Evolutionary conservation across 352 stramenopile species (phyloP), one percentile per base, ranked within the genome.

Genomic region (Phytophthora crassamura): DNA sequence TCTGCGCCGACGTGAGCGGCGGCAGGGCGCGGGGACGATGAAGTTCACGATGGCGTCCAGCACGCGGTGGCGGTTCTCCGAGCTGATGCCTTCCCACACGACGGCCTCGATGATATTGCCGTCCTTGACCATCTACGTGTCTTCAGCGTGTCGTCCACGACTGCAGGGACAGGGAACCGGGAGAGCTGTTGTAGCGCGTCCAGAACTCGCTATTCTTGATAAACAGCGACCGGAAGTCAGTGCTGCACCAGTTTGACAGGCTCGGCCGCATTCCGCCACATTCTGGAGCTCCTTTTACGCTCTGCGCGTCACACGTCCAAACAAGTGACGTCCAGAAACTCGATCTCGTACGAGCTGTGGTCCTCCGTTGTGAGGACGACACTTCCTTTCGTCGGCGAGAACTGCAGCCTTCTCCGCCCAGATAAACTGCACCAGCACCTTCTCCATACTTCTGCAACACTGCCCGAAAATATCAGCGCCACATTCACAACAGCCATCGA

Each of bases 51-150:
- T 93, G 1, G 71, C 71, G 41, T 91, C 84, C 7, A 94, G 61
- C 18, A 95, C 72, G 15, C 78, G 63, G 54, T 94, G 84, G 55
- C 88, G 88, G 35, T 80, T 86, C 46, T 93, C 82, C 5, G 80
- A 50, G 41, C 74, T 64, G 43, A 91, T 82, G 1, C 90, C 86
- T 58, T 94, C 86, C 91, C 91, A 97, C 12, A 97, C 89, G 4
- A 97, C 84, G 2, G 90, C 86, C 59, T 97, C 91, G 10, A 97
- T 60, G 46, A 97, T 97, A 18, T 89, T 76, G 5, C 91, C 90
- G 52, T 97, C 90, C 55, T 95, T 95, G 65, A 97, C 38, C 0
- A 77, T 86, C 62, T 91, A 91, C 20, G 73, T 84, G 9, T 89
- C 75, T 22, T 82, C 71, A 46, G 89, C 71, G 79, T 73, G 10